Evolutionary conservation across 129 eudicot species (phyloP), one percentile per base, ranked within the genome.

Genomic region (Oenanthe sinensis): DNA sequence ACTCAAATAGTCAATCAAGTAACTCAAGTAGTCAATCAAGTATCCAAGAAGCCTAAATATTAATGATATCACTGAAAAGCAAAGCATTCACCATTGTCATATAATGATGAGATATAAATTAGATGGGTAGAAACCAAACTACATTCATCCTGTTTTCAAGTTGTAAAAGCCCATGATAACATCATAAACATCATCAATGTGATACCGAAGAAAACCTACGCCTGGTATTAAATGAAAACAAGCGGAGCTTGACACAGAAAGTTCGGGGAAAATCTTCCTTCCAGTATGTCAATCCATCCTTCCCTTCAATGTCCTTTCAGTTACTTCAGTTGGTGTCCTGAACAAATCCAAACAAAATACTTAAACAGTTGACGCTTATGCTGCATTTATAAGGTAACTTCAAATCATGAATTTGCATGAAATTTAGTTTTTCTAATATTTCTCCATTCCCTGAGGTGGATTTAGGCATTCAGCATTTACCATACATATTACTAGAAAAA

Each of bases 241-340:
- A 19, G 28, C 49, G 40, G 50, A 30, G 43, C 22, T 26, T 39
- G 24, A 70, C 5, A 13, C 50, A 6, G 49, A 72, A 72, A 42
- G 26, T 40, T 28, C 4, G 4, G 33, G 33, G 12, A 10, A 11
- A 40, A 8, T 40, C 50, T 72, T 45, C 19, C 76, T 22, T 42
- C 8, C 52, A 22, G 76, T 15, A 20, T 40, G 15, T 72, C 36
- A 72, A 22, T 72, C 76, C 76, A 72, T 72, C 50, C 76, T 72
- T 22, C 76, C 76, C 76, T 72, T 72, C 45, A 72, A 72, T 20
- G 46, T 72, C 76, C 76, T 72, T 40, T 72, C 76, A 11, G 76
- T 72, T 22, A 72, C 76, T 72, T 72, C 76, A 10, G 76, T 72
- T 72, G 76, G 52, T 43, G 76, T 72, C 33, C 76, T 72, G 37